These are phyloP conservation scores for Mucor piriformis DNA, from an alignment of 371 early-diverging fungal genomes.

Conservation along the genomic window DNA sequence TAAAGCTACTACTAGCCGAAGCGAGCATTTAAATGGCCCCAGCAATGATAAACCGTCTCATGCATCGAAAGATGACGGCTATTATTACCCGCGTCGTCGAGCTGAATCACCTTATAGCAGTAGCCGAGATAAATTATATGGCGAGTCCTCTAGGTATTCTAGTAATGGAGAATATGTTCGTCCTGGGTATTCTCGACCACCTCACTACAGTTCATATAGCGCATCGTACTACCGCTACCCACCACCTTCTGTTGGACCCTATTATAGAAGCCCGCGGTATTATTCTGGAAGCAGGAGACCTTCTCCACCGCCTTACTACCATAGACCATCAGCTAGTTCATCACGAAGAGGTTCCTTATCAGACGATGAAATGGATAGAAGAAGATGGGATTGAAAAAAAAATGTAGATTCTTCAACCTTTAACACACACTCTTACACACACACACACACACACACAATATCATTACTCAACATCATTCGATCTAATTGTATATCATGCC, in stretches of 20 bases:
- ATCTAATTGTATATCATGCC: not conserved
- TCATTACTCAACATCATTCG: not conserved
- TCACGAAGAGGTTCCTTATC: constrained; percentile 21
- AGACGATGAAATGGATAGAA: constrained; percentile 22
- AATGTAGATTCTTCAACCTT: not conserved
- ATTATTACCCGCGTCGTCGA: constrained; percentile 6
- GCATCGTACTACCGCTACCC: constrained; percentile 9
- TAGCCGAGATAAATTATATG: not conserved
- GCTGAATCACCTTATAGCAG: not conserved
- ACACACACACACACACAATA: not conserved
- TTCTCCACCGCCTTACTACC: constrained; percentile 16
- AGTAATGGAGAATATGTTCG: constrained; percentile 10
- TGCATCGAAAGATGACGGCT: not conserved
- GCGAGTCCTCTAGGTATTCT: not conserved
- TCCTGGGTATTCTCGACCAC: constrained; percentile 14
- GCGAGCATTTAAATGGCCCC: not conserved
- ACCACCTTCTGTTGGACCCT: constrained; percentile 5
- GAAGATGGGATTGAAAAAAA: constrained; percentile 18
- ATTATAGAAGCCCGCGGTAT: constrained; percentile 7
- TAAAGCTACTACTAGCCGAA: too few species aligned
- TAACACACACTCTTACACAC: not conserved
- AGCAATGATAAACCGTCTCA: not conserved
- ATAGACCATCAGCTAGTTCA: constrained; percentile 1
- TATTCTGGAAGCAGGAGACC: constrained; percentile 2
- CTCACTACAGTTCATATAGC: constrained; percentile 1